phyloP scores from a whole-genome alignment of 2,329 filamentous ascomycete species.

The Amauroascus niger region DNA sequence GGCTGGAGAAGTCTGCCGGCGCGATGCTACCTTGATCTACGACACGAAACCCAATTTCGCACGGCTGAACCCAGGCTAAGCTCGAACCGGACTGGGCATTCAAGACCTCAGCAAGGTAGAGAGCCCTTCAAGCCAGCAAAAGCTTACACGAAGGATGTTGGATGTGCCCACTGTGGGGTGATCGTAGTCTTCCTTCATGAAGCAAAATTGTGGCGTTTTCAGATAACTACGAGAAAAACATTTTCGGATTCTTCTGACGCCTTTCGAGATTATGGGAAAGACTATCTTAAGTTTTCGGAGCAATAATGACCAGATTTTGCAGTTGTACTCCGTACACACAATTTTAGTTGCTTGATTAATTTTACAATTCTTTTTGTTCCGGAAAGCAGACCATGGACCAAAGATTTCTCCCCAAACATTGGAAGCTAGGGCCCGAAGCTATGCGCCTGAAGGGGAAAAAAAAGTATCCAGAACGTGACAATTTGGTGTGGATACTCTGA shows the following conservation, averaged over 20 bases:
- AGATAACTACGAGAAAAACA: neutral
- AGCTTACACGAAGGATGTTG: neutral
- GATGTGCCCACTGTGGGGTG: neutral
- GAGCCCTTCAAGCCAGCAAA: neutral
- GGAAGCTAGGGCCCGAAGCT: too few species aligned
- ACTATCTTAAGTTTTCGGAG: neutral
- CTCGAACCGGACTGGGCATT: neutral
- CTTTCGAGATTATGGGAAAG: neutral
- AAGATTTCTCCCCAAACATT: too few species aligned
- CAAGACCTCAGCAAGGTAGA: too few species aligned
- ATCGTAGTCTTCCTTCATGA: neutral
- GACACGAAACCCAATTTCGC: neutral
- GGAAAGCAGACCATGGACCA: too few species aligned
- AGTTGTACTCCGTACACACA: neutral
- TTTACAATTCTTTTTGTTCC: too few species aligned
- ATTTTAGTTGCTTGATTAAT: too few species aligned
- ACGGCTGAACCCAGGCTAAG: neutral
- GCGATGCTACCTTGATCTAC: slow-evolving; percentile 5
- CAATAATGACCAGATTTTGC: neutral
- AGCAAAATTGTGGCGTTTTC: neutral
- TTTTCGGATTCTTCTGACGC: neutral
- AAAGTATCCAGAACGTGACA: too few species aligned
- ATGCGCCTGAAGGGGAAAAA: too few species aligned
- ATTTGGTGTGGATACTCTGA: too few species aligned
- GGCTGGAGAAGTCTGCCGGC: neutral